Conservation (phyloP, 345 rosid genomes). For the Salix koriyanagi region DNA sequence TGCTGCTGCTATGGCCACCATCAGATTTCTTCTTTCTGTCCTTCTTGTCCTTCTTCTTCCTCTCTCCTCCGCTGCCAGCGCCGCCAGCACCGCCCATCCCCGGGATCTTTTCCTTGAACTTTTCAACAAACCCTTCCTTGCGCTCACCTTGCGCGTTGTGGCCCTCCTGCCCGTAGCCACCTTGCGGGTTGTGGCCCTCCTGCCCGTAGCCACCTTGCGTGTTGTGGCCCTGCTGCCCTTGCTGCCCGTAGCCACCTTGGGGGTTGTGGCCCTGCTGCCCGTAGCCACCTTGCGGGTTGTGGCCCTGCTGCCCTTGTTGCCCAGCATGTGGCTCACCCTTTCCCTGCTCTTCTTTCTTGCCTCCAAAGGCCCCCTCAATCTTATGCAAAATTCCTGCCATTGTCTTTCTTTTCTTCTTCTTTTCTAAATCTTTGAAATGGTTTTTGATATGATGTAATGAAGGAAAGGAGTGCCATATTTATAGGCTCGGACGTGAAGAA, state of each 20-base stretch:
- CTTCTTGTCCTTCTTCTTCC: conserved; percentile 48
- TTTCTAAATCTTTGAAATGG: background rate
- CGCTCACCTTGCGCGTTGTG: conserved; percentile 16
- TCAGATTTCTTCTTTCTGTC: conserved; percentile 32
- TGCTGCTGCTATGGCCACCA: conserved; percentile 58
- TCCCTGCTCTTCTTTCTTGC: conserved; percentile 36
- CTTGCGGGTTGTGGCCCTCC: background rate
- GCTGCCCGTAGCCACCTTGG: too few relatives aligned
- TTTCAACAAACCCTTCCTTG: conserved; percentile 46
- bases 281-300: conserved; percentile 7
- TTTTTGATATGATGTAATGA: background rate
- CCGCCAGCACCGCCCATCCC: conserved; percentile 27
- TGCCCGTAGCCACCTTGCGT: background rate
- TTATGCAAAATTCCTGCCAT: conserved; percentile 65
- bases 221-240: too few relatives aligned
- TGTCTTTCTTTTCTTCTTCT: background rate
- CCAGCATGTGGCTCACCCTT: background rate
- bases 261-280: background rate
- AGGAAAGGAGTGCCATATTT: background rate
- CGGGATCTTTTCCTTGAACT: conserved; percentile 48
- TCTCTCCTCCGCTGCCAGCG: conserved; percentile 4
- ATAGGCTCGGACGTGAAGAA: background rate
- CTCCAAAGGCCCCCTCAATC: conserved; percentile 65
- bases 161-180: background rate
- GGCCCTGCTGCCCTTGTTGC: background rate